A percentile compares a stretch with the other conserved stretches of the same genome.
Conservation (phyloP, 2,329 filamentous ascomycete species). For the Zymoseptoria tritici region DNA sequence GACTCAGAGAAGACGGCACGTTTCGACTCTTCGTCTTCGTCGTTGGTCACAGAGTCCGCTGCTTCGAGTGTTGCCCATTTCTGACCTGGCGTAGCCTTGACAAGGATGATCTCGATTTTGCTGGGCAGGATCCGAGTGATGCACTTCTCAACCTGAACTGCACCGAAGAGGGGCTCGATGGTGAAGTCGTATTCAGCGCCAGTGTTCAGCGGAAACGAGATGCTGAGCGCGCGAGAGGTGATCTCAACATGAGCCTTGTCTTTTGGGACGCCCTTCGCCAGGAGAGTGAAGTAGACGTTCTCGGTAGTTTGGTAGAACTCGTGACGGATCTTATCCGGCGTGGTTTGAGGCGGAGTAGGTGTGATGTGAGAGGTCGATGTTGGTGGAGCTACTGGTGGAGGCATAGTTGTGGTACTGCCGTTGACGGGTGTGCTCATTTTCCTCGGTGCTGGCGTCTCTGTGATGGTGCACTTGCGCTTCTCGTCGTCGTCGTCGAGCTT, state of each 20-base stretch:
- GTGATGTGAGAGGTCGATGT: slow-evolving; percentile 5
- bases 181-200: slow-evolving; percentile 53
- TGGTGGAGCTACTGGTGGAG: slow-evolving; percentile 3
- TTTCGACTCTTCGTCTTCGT: slow-evolving; percentile 10
- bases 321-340: slow-evolving; percentile 54
- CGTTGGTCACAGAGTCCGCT: background rate
- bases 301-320: slow-evolving; percentile 62
- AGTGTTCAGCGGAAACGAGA: slow-evolving; percentile 50
- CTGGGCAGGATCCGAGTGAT: slow-evolving; percentile 61
- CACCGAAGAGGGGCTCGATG: slow-evolving; percentile 59
- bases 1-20: slow-evolving; percentile 15
- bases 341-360: slow-evolving; percentile 32
- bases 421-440: background rate
- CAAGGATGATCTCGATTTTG: slow-evolving; percentile 71
- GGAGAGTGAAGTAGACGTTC: slow-evolving; percentile 56
- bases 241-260: slow-evolving; percentile 49
- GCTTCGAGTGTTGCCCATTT: slow-evolving; percentile 61
- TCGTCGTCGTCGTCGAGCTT: slow-evolving; percentile 45
- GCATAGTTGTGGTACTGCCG: background rate
- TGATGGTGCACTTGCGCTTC: slow-evolving; percentile 37
- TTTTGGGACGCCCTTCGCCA: slow-evolving; percentile 57
- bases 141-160: slow-evolving; percentile 55
- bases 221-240: slow-evolving; percentile 39
- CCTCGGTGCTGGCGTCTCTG: slow-evolving; percentile 42
- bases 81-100: slow-evolving; percentile 55